A percentile compares a stretch with the other conserved stretches of the same genome.
Conservation (phyloP, 2,329 filamentous ascomycete genomes). For the Camillea tinctor region DNA sequence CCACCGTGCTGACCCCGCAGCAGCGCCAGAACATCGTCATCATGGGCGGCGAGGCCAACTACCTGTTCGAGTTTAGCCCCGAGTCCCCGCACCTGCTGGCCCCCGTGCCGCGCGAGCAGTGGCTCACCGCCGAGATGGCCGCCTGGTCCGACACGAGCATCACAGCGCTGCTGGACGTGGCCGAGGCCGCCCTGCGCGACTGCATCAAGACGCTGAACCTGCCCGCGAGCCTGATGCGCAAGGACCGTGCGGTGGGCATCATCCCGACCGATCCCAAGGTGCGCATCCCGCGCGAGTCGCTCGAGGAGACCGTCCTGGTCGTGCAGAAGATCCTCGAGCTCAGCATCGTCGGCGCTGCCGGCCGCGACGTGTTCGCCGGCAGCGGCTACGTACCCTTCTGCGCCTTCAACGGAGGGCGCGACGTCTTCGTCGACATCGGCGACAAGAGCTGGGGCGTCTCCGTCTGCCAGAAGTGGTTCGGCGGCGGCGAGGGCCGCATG, state of each 20-base stretch:
- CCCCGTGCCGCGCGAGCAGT: conserved; percentile 63
- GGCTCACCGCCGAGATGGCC: conserved; percentile 77
- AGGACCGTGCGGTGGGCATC: conserved; percentile 83
- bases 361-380: conserved; percentile 22
- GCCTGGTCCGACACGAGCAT: conserved; percentile 78
- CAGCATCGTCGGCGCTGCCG: conserved; percentile 67
- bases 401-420: conserved; percentile 95
- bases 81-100: conserved; percentile 64
- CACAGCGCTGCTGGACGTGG: conserved; percentile 77
- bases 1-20: conserved; percentile 55
- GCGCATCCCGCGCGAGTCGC: conserved; percentile 78
- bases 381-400: conserved; percentile 73
- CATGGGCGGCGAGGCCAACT: conserved; percentile 95
- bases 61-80: conserved; percentile 78
- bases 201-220: conserved; percentile 79
- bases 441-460: conserved; percentile 96
- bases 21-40: conserved; percentile 82
- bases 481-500: conserved; percentile 43
- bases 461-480: conserved; percentile 89
- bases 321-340: conserved; percentile 91
- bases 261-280: conserved; percentile 61
- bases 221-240: conserved; percentile 77
- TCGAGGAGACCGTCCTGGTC: conserved; percentile 94
- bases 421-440: conserved; percentile 97
- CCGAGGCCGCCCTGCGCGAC: conserved; percentile 78